Evolutionary conservation across 2,329 filamentous ascomycete species (phyloP), one percentile per base, ranked within the genome.

Genomic region (Trichoderma sp.): DNA sequence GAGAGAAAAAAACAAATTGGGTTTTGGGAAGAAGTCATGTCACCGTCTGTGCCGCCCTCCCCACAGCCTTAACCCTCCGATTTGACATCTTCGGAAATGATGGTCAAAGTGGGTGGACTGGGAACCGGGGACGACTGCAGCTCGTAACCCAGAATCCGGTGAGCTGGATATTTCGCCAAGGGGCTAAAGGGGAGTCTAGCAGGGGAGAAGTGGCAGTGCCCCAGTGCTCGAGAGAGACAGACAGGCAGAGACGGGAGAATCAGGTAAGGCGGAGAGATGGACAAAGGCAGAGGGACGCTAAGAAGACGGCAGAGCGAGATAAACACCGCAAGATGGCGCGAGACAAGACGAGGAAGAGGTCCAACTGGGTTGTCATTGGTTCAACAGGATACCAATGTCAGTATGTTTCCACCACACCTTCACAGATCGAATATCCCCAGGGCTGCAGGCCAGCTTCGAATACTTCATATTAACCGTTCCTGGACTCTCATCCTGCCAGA

Each of bases 81-180:
- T 60, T 26, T 39, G 32, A 43, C 24, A 14, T 18, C 28, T 24
- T 28, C 18, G 56, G 63, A 66, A 57, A 61, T 51, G 56, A 51
- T 32, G 53, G 26, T 39, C n/a, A 28, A 24, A 26, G 18, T 65
- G 43, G 62, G 26, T 51, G 53, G 6, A 3, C 28, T 51, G 21
- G 12, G 47, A 26, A 14, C n/a, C 28, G 28, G 36, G 36, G 36
- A 43, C 36, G 12, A 32, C 32, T 61, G n/a, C 39, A 34, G 34
- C 32, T 61, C 36, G 53, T 51, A 69, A 61, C 66, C 66, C 11
- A 32, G 43, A 28, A 51, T 47, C 66, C 66, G 66, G 28, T 32
- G n/a, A 61, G 36, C 66, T 26, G 66, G 66, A 69, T 61, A 24
- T 9, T 15, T 47, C 15, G 66, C 66, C 56, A 61, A 69, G 66